Evolutionary conservation across 257 asterid species (phyloP).

Genomic region (Scutellaria baicalensis): DNA sequence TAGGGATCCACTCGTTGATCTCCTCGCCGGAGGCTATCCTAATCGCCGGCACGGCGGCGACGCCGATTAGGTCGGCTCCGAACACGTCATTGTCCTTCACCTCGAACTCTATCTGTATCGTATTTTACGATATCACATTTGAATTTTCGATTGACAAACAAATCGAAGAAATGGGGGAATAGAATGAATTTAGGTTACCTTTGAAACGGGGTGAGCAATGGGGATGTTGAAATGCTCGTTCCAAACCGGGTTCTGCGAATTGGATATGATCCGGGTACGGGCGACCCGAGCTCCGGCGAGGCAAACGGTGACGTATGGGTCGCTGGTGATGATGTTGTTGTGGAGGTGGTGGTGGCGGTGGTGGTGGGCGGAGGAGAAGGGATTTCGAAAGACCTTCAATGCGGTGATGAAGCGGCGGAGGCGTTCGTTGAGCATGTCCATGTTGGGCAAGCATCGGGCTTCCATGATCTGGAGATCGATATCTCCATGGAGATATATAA

Average conservation of each 20-base stretch:
- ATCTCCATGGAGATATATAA: slow-evolving; percentile 70
- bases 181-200: slow-evolving; percentile 11
- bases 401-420: slow-evolving; percentile 64
- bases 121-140: neutral
- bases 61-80: slow-evolving; percentile 49
- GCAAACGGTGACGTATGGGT: slow-evolving; percentile 82
- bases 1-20: slow-evolving; percentile 42
- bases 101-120: slow-evolving; percentile 33
- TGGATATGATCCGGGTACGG: slow-evolving; percentile 73
- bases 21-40: slow-evolving; percentile 28
- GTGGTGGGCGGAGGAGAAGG: slow-evolving; percentile 12
- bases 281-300: slow-evolving; percentile 81
- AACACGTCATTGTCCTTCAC: slow-evolving; percentile 56
- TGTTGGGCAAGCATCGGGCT: slow-evolving; percentile 81
- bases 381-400: slow-evolving; percentile 30
- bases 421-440: slow-evolving; percentile 73
- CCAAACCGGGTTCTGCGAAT: slow-evolving; percentile 82
- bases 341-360: slow-evolving; percentile 28
- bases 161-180: neutral
- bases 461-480: slow-evolving; percentile 70
- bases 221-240: slow-evolving; percentile 72
- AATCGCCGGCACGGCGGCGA: slow-evolving; percentile 29
- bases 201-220: slow-evolving; percentile 74
- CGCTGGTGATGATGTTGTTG: slow-evolving; percentile 77
- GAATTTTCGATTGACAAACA: neutral